These are phyloP conservation scores for Naganishia albida DNA, from an alignment of 1,284 basidiomycete species.

Conservation along the genomic window DNA sequence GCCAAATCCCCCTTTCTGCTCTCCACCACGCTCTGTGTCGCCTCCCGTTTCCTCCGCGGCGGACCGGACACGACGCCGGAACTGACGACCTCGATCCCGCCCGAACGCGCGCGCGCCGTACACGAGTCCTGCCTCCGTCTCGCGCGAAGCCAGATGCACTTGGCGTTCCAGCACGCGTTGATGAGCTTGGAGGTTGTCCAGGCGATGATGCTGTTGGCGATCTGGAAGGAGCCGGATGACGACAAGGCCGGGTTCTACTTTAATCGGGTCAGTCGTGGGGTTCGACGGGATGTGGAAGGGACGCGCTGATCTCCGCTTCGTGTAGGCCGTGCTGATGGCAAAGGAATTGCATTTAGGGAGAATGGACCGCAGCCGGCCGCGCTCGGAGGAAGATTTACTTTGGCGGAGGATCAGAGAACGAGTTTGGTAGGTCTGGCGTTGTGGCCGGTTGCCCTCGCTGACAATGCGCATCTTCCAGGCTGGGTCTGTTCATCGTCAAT, in stretches of 20 bases:
- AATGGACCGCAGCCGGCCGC: slow-evolving; percentile 30
- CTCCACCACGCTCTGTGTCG: slow-evolving; percentile 42
- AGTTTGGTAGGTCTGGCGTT: slow-evolving; percentile 39
- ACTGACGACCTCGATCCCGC: slow-evolving; percentile 21
- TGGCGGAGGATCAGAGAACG: slow-evolving; percentile 40
- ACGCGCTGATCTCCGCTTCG: background rate
- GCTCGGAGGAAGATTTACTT: slow-evolving; percentile 31
- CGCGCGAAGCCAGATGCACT: slow-evolving; percentile 43
- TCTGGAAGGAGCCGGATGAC: slow-evolving; percentile 48
- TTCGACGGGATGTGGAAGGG: background rate
- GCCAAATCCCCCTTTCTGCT: slow-evolving; percentile 41
- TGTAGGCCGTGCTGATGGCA: slow-evolving; percentile 42
- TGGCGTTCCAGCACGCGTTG: slow-evolving; percentile 43
- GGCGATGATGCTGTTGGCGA: slow-evolving; percentile 40
- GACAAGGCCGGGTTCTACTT: slow-evolving; percentile 46
- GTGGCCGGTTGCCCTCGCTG: too few species aligned
- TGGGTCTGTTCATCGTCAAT: slow-evolving; percentile 44
- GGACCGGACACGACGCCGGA: slow-evolving; percentile 30
- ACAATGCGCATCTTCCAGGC: slow-evolving; percentile 33
- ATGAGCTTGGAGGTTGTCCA: slow-evolving; percentile 41
- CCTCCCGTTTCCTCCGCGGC: slow-evolving; percentile 41
- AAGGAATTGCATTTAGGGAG: slow-evolving; percentile 43
- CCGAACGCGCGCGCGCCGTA: slow-evolving; percentile 39
- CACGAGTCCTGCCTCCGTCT: slow-evolving; percentile 44
- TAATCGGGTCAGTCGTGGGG: slow-evolving; percentile 37